Evolutionary conservation across 768 basidiomycete species (phyloP), one percentile per base, ranked within the genome.

Genomic region (Hypholoma sublateritium): DNA sequence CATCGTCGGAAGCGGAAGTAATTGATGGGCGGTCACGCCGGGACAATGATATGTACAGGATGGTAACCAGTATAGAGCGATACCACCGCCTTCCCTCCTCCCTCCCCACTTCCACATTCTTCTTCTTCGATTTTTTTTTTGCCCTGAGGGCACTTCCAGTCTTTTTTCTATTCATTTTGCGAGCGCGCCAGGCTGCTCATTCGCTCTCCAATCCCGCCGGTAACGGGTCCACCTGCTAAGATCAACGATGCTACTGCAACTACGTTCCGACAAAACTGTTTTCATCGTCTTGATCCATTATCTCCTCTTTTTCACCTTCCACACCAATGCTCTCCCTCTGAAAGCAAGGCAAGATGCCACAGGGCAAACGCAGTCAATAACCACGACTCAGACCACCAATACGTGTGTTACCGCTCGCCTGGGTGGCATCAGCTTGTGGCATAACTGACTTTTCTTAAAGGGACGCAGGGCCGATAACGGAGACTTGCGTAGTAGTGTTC

Each of bases 401-500:
- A 80, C 78, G 83, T 85, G 71, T 69, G 82, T 17, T 49, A 12
- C 21, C 21, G 17, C 17, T 50, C 16, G 28, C 28, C 17, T 12
- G 32, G 48, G 54, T 48, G 47, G 45, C 46, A 45, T 45, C 22
- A 14, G n/a, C 34, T 48, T 49, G 39, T 53, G 50, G 43, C 46
- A 59, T 53, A 41, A 62, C 53, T 62, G 34, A 63, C 59, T 52
- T 61, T 9, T 43, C 28, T 50, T 24, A n/a, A 58, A 86, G 85
- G 51, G 55, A 76, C 44, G 72, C 76, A 55, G 86, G 86, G 16
- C 67, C 70, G 25, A 71, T 84, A 68, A 81, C 74, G 41, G 75
- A 84, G 72, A 84, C 78, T n/a, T 89, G 87, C 66, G 73, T 78
- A 9, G 71, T 84, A 47, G 80, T 81, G 9, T 74, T 87, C 46